Evolutionary conservation across 2,329 filamentous ascomycete species (phyloP).

Genomic region (Trichoderma sp.): DNA sequence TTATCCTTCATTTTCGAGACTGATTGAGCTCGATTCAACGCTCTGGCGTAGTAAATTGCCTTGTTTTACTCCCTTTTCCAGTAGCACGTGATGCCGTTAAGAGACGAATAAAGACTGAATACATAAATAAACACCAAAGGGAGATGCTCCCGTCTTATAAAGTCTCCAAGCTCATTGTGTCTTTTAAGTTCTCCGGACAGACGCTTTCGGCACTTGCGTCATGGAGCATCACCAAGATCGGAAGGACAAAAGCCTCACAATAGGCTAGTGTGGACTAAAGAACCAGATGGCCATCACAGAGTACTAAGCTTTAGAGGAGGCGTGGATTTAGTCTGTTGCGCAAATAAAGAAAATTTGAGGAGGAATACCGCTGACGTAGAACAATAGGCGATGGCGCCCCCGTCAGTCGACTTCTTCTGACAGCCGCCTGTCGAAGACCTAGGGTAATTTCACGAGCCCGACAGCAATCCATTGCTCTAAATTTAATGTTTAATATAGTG

Average conservation of each 20-base stretch:
- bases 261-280: not conserved
- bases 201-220: conserved; percentile 18
- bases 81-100: not conserved
- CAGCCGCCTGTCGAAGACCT: too few species aligned
- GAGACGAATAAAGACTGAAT: not conserved
- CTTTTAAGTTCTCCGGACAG: not conserved
- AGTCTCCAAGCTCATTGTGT: not conserved
- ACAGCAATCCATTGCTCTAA: too few species aligned
- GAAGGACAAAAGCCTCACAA: not conserved
- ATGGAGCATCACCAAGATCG: conserved; percentile 7
- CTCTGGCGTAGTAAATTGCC: not conserved
- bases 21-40: not conserved
- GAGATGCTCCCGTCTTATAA: not conserved
- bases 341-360: not conserved
- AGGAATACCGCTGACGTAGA: not conserved
- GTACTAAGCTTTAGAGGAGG: not conserved
- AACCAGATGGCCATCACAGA: not conserved
- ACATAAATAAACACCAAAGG: not conserved
- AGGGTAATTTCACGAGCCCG: too few species aligned
- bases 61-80: not conserved
- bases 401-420: not conserved
- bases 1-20: conserved; percentile 24
- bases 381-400: not conserved
- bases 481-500: too few species aligned
- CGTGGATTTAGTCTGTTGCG: not conserved